phyloP scores from a whole-genome alignment of 192 early-diverging fungal species.

The Entomortierella parvispora region DNA sequence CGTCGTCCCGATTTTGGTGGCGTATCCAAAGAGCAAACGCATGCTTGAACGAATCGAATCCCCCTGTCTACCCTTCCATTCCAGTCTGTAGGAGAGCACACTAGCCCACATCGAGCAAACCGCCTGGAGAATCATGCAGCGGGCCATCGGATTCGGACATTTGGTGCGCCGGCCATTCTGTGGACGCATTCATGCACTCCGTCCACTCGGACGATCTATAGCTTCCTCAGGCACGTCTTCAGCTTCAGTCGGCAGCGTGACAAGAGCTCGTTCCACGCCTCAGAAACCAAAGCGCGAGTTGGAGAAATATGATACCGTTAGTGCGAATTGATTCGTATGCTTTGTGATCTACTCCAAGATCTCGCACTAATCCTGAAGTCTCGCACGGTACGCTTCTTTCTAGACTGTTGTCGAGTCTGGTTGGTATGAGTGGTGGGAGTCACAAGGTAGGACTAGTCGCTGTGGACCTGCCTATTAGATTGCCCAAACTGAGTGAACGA shows the following conservation, averaged over 20 bases:
- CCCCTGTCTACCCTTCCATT: too few relatives aligned
- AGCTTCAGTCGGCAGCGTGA: not conserved
- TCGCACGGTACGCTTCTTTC: not conserved
- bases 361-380: not conserved
- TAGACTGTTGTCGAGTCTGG: constrained; percentile 79
- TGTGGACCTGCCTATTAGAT: not conserved
- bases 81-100: too few relatives aligned
- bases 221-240: too few relatives aligned
- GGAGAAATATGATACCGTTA: constrained; percentile 46
- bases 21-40: too few relatives aligned
- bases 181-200: not conserved
- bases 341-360: not conserved
- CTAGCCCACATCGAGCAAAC: too few relatives aligned
- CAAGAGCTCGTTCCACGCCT: not conserved
- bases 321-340: not conserved
- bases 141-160: constrained; percentile 28
- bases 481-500: too few relatives aligned
- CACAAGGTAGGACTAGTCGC: constrained; percentile 61
- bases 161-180: not conserved
- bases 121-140: constrained; percentile 44
- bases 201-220: too few relatives aligned
- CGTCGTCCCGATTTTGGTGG: too few relatives aligned
- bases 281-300: constrained; percentile 33
- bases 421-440: constrained; percentile 98
- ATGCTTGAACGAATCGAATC: too few relatives aligned